Evolutionary conservation across 768 basidiomycete genomes (phyloP), one percentile per base, ranked within the genome.

Genomic region (Exsudoporus frostii): DNA sequence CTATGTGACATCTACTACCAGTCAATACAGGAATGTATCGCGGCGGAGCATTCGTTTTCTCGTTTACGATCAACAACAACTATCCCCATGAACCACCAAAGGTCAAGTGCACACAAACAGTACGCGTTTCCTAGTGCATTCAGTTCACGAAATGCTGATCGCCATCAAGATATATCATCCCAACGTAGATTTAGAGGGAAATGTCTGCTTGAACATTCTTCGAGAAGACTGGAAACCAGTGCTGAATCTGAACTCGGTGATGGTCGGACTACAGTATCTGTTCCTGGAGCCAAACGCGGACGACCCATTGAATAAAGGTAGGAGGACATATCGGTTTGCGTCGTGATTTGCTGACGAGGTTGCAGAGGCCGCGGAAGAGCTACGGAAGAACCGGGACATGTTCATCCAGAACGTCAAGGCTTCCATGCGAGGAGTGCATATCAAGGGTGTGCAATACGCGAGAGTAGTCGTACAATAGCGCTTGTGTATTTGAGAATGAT

Each of bases 141-240:
- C 27, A n/a, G 19, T 37, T 38, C 13, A 45, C 36, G 8, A 22
- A 17, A 17, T 37, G 36, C 47, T 65, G 30, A 65, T 54, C 25
- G 13, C 2, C 24, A 25, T 36, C 46, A 58, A 98, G 96, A 98
- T 98, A 67, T 99, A 99, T 71, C 97, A 99, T 69, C 97, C 97
- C 1, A 99, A 99, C 65, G 88, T 99, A 48, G 97, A 99, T 71
- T 81, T 97, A 34, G 93, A 98, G 68, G 97, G 97, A 41, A 98
- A 98, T 62, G 96, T 99, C 42, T 99, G 97, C 76, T 72, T 99
- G 63, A 98, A 98, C 73, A 98, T 98, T 68, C 81, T 98, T 53
- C 85, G 97, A 68, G 97, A 99, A 76, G 97, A 99, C 74, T 99
- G 97, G 97, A 99, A 99, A 67, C 97, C 97, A 6, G 97, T 99